Conservation (phyloP, 345 rosid genomes). For the rapeseed (Brassica napus) region Da-Ae NC_063449.1:40621501-40622000, state of each 20-base stretch:
- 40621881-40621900: not conserved
- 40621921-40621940: not conserved
- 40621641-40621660: conserved; percentile 5
- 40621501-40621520: conserved; percentile 23
- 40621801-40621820: conserved; percentile 18
- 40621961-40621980: not conserved
- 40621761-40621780: not conserved
- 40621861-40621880: conserved; percentile 16
- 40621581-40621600: conserved; percentile 16
- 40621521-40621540: conserved; percentile 25
- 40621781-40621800: conserved; percentile 28
- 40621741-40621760: conserved; percentile 8
- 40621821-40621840: not conserved
- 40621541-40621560: conserved; percentile 2
- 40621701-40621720: conserved; percentile 1
- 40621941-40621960: not conserved
- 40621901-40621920: not conserved
- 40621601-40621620: not conserved
- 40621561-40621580: conserved; percentile 22
- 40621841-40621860: not conserved
- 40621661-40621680: not conserved
- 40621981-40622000: not conserved
- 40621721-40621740: conserved; percentile 2
- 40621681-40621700: not conserved
- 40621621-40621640: not conserved